Percentiles rank a stretch among this genome's conserved stretches.
Conservation (phyloP, 176 grass and related monocot genomes). For the Cenchrus americanus region DNA sequence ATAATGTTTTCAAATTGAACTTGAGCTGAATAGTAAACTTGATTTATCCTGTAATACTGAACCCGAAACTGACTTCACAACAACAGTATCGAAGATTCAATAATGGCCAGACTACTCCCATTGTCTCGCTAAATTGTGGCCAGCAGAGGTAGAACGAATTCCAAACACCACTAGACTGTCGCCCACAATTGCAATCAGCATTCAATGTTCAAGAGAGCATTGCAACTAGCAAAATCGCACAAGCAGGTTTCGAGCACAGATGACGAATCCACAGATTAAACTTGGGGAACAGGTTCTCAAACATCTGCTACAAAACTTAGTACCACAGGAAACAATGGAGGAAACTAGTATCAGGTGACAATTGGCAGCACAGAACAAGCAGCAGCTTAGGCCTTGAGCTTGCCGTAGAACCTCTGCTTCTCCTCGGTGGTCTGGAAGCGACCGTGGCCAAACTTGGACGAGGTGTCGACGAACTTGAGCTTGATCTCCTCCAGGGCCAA, state of each 20-base stretch:
- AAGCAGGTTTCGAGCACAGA: neutral
- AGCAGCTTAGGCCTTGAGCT: slow-evolving; percentile 52
- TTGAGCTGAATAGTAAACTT: no score
- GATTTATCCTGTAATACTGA: no score
- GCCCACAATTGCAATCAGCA: neutral
- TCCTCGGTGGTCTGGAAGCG: slow-evolving; percentile 97
- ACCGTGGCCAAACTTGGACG: slow-evolving; percentile 93
- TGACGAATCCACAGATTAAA: slow-evolving; percentile 22
- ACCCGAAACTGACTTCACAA: no score
- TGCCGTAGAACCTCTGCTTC: slow-evolving; percentile 86
- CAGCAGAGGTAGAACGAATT: no score
- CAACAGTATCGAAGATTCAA: no score
- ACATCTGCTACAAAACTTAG: slow-evolving; percentile 56
- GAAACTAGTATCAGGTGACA: slow-evolving; percentile 38
- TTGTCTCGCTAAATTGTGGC: no score
- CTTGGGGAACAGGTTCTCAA: slow-evolving; percentile 14
- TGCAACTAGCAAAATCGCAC: neutral
- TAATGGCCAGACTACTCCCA: no score
- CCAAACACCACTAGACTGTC: no score
- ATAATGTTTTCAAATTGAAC: no score
- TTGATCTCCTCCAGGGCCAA: slow-evolving; percentile 91
- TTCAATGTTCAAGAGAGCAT: neutral
- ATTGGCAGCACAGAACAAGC: neutral
- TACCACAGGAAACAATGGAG: neutral
- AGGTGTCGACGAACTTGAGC: slow-evolving; percentile 96